A percentile compares a stretch with the other conserved stretches of the same genome.
These are phyloP conservation scores for Trypanosoma vivax DNA, from an alignment of 208 protist genomes.

Conservation along the genomic window DNA sequence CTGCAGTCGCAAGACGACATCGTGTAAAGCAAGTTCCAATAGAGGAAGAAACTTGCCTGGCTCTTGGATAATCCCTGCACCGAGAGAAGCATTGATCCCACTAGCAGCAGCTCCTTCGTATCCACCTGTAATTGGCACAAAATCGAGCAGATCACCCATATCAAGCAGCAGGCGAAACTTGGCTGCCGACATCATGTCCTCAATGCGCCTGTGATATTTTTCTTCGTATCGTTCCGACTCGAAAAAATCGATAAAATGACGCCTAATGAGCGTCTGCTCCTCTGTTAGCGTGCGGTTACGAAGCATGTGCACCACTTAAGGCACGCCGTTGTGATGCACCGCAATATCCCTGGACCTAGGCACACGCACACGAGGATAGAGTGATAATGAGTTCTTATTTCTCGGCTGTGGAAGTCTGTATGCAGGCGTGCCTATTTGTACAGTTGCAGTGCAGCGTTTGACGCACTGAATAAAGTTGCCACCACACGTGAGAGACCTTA, in stretches of 20 bases:
- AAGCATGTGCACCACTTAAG: conserved; percentile 36
- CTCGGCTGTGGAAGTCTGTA: no score
- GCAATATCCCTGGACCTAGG: no score
- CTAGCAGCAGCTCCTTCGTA: conserved; percentile 10
- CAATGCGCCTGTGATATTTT: conserved; percentile 76
- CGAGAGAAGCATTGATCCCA: conserved; percentile 32
- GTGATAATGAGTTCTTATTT: no score
- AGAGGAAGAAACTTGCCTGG: conserved; percentile 85
- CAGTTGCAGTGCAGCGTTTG: no score
- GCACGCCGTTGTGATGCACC: background rate
- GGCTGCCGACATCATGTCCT: conserved; percentile 77
- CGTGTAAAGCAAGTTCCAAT: conserved; percentile 89
- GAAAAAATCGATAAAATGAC: conserved; percentile 88
- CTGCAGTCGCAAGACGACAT: conserved; percentile 75
- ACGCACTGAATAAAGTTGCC: no score
- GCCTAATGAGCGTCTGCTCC: conserved; percentile 83
- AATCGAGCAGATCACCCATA: conserved; percentile 90
- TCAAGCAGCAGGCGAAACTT: conserved; percentile 84
- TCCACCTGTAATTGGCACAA: conserved; percentile 27
- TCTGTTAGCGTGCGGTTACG: conserved; percentile 75
- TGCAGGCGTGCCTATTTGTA: no score
- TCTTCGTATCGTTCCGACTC: conserved; percentile 77
- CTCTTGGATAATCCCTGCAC: conserved; percentile 60
- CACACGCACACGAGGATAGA: no score
- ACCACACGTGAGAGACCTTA: no score